These are phyloP conservation scores for Westerdykella sp. DNA, from an alignment of 2,329 filamentous ascomycete genomes.

Conservation along the genomic window DNA sequence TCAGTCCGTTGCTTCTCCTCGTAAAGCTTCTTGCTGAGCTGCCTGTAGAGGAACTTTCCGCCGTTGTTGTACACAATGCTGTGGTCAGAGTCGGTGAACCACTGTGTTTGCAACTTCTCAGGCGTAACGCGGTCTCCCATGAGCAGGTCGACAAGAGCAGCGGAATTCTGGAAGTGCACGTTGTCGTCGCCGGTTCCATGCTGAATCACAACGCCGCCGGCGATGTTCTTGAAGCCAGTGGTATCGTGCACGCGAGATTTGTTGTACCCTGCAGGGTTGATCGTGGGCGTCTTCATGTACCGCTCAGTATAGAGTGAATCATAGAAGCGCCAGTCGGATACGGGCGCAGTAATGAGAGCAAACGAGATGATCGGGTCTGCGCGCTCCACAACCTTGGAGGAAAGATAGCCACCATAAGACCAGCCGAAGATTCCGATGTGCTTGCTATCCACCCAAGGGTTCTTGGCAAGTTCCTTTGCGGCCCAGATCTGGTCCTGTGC, in stretches of 20 bases:
- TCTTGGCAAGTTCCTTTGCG: conserved; percentile 50
- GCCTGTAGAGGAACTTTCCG: conserved; percentile 54
- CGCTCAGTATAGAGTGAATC: conserved; percentile 66
- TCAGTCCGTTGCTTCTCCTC: conserved; percentile 52
- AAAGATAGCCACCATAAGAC: conserved; percentile 63
- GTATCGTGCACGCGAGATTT: conserved; percentile 53
- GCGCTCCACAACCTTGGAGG: conserved; percentile 59
- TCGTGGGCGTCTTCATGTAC: conserved; percentile 59
- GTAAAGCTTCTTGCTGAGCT: conserved; percentile 55
- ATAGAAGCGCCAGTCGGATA: conserved; percentile 65
- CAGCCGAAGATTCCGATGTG: conserved; percentile 64
- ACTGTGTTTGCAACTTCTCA: conserved; percentile 56
- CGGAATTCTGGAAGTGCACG: conserved; percentile 63
- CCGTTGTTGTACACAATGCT: conserved; percentile 54
- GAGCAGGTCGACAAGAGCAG: conserved; percentile 56
- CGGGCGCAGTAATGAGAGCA: conserved; percentile 59
- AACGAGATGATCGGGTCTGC: conserved; percentile 57
- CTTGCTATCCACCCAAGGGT: conserved; percentile 51
- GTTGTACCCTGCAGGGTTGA: conserved; percentile 56
- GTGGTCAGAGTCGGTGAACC: conserved; percentile 62
- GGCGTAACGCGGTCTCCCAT: conserved; percentile 55
- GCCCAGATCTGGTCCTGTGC: conserved; percentile 63
- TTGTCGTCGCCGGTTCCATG: conserved; percentile 67
- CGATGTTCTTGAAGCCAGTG: conserved; percentile 56
- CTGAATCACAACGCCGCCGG: conserved; percentile 55